Evolutionary conservation across 306 rosid genomes (phyloP).

Genomic region (Glycine latifolia): DNA sequence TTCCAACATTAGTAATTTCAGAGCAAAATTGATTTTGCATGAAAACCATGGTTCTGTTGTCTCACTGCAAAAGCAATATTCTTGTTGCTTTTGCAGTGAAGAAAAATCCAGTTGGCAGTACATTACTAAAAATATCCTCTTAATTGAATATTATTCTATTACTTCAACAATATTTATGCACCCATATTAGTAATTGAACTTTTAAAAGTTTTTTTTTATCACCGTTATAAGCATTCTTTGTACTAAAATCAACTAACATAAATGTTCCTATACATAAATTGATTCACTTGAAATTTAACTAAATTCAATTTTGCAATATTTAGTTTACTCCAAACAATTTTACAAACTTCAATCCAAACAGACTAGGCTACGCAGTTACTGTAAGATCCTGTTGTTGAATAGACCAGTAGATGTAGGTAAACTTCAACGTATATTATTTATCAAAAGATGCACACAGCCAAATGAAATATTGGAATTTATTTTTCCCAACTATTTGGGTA

Average conservation of each 20-base stretch:
- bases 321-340: background rate
- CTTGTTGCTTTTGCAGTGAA: background rate
- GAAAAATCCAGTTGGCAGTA: background rate
- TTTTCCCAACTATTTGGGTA: slow-evolving; percentile 28
- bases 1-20: background rate
- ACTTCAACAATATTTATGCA: background rate
- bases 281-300: background rate
- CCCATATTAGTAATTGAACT: background rate
- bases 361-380: background rate
- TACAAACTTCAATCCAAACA: background rate
- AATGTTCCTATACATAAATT: background rate
- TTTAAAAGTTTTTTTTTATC: background rate
- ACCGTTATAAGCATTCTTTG: background rate
- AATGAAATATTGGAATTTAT: slow-evolving; percentile 47
- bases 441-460: slow-evolving; percentile 44
- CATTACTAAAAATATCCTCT: background rate
- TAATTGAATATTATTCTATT: background rate
- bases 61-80: background rate
- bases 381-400: slow-evolving; percentile 12
- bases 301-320: background rate
- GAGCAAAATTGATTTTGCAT: background rate
- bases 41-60: background rate
- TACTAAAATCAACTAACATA: background rate
- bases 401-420: slow-evolving; percentile 3
- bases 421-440: slow-evolving; percentile 39